A percentile compares a stretch with the other conserved stretches of the same genome.
Conservation (phyloP, 257 asterid genomes). For the Solanum tarapatanum region DNA sequence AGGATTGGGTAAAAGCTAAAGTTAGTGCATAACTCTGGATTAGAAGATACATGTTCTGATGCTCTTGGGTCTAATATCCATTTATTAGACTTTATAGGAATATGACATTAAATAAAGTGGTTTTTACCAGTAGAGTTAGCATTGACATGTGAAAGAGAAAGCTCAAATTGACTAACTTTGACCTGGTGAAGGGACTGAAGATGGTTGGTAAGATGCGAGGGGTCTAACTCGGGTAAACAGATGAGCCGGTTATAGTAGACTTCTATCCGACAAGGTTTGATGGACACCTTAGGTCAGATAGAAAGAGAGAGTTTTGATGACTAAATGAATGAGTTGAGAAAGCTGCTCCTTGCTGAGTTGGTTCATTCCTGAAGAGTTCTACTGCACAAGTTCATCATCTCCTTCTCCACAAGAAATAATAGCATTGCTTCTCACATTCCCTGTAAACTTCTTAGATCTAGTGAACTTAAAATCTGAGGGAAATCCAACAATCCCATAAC, state of each 20-base stretch:
- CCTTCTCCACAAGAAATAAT: neutral
- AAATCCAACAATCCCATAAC: neutral
- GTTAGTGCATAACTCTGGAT: neutral
- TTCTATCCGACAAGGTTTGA: no score
- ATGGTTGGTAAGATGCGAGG: no score
- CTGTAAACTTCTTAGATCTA: neutral
- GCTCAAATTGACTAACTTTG: neutral
- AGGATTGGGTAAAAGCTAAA: neutral
- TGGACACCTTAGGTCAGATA: no score
- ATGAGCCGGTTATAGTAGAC: no score
- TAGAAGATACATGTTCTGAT: neutral
- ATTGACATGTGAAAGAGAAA: neutral
- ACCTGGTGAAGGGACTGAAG: neutral
- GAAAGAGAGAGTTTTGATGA: no score
- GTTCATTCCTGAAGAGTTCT: no score
- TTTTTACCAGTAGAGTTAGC: neutral
- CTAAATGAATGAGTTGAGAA: no score
- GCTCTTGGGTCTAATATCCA: neutral
- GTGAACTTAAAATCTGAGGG: neutral
- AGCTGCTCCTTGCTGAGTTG: neutral
- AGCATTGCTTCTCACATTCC: neutral
- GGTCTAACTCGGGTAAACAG: no score
- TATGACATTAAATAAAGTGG: neutral
- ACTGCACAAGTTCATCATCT: neutral
- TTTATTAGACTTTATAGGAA: neutral